Evolutionary conservation across 768 basidiomycete species (phyloP), one percentile per base, ranked within the genome.

Genomic region (Auriscalpium vulgare): DNA sequence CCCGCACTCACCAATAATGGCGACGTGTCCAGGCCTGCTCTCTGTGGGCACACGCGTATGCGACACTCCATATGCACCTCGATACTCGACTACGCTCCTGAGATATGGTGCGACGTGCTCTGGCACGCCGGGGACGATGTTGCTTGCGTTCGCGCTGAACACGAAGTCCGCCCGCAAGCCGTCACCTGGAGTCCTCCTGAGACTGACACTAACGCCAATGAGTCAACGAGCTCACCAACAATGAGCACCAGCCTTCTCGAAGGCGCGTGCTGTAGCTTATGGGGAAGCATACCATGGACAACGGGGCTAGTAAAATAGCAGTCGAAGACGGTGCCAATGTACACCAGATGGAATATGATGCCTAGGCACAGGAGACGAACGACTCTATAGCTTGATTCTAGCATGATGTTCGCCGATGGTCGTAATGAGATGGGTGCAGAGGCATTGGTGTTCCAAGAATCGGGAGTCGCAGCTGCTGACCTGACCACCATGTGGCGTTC

Each of bases 31-130:
- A 1, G 91, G 91, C 21, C 91, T 72, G 67, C 87, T 90, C 63
- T 94, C 91, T 6, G 91, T 94, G 19, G 91, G 91, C 3, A 93
- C 91, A 34, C 82, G 78, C 1, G 91, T 93, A 68, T 93, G 91
- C 6, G 87, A 90, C 19, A 94, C 77, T 7, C 91, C 91, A 68
- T 85, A 92, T 6, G 85, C 86, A 14, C 91, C 91, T 53, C 85
- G 73, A 7, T 69, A 71, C 59, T 85, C 78, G 9, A 76, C 75
- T 52, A 92, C 83, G 11, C 81, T 80, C 50, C 87, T 79, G 21
- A 94, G 66, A 68, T 89, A 75, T 0, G 91, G 91, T 4, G 91
- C 91, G 16, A 85, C 81, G 37, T 85, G 68, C 49, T 78, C 74
- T 3, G 82, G 81, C 9, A 79, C 72, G 23, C 71, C 69, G 17